These are phyloP conservation scores for Hyaloscypha bicolor DNA, from an alignment of 495 filamentous ascomycete species.

Conservation along the genomic window DNA sequence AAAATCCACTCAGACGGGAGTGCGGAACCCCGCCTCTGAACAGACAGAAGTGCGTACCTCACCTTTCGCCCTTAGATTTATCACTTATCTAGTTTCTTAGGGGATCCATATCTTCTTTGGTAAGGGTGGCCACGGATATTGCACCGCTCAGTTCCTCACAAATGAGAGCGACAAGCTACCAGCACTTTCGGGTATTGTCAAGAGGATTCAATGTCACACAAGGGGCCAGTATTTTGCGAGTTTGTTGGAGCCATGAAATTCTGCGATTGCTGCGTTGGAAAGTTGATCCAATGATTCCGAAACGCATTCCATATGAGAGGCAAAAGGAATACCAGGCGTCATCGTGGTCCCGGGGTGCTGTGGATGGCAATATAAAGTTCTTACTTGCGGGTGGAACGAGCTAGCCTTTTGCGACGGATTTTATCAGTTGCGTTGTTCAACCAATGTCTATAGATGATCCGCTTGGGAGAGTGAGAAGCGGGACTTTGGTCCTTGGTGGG, in stretches of 20 bases:
- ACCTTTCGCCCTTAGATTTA: background rate
- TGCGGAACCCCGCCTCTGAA: background rate
- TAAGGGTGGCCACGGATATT: background rate
- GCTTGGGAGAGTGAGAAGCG: background rate
- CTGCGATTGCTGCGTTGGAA: background rate
- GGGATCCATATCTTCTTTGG: background rate
- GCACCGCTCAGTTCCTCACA: background rate
- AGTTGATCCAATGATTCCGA: background rate
- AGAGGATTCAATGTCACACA: background rate
- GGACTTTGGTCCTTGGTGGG: background rate
- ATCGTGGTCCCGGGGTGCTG: conserved; percentile 16
- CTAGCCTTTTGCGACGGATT: too few species aligned
- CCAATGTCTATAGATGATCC: background rate
- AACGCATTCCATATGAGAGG: background rate
- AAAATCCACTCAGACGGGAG: background rate
- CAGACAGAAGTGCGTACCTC: background rate
- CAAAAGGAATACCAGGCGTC: conserved; percentile 1
- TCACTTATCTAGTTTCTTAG: background rate
- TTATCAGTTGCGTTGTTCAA: background rate
- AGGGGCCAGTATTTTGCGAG: conserved; percentile 2
- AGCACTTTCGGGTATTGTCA: conserved; percentile 8
- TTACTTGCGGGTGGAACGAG: too few species aligned
- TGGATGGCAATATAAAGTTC: background rate
- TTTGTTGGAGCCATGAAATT: background rate
- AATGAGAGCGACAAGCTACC: background rate